Base-by-base conservation (phyloP, 805 yeast genomes). In the Starmerella sirachaensis region DNA sequence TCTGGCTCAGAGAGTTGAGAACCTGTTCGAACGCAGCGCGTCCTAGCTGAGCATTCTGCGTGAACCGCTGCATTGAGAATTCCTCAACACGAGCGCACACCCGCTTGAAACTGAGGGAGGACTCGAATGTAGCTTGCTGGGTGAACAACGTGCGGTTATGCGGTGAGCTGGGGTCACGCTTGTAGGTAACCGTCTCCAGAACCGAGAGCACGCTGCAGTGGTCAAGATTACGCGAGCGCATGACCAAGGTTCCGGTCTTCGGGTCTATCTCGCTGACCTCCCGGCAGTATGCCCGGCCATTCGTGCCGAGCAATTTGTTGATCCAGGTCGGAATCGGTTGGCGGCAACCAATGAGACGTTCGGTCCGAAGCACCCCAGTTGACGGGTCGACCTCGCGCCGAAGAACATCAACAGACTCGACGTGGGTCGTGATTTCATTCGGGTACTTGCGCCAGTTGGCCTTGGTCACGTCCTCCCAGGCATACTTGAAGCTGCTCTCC, bases 361-460 rank as follows among this genome's bases (percentile, higher is more conserved):
- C 97, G 0, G 94, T 79, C 14, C 77, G 67, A 29, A 88, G 64
- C 3, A 71, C 64, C 5, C 69, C 68, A 1, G 70, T 67, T 6
- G 57, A 60, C 1, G 66, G 60, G 48, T 74, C 70, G 16, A 84
- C 53, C 50, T 77, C 84, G 46, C 97, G 68, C 42, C 79, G 66
- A 22, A 88, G 59, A 1, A 84, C 83, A 56, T 88, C 98, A 14
- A 91, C 97, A 1, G 91, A 91, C 20, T 83, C 78, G 8, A 88
- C 98, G 59, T 88, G 98, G 0, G 93, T 72, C 6, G 94, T 76
- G 41, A 78, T 67, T 50, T 85, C 93, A 56, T 91, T 88, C n/a
- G 98, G 98, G 60, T 88, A 88, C 51, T 88, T 88, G 48, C 72
- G 75, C 98, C 98, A 88, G 60, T 86, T 85, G 35, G 97, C 96